These are phyloP conservation scores for Pleurotus pulmonarius DNA, from an alignment of 768 basidiomycete species.

Conservation along the genomic window DNA sequence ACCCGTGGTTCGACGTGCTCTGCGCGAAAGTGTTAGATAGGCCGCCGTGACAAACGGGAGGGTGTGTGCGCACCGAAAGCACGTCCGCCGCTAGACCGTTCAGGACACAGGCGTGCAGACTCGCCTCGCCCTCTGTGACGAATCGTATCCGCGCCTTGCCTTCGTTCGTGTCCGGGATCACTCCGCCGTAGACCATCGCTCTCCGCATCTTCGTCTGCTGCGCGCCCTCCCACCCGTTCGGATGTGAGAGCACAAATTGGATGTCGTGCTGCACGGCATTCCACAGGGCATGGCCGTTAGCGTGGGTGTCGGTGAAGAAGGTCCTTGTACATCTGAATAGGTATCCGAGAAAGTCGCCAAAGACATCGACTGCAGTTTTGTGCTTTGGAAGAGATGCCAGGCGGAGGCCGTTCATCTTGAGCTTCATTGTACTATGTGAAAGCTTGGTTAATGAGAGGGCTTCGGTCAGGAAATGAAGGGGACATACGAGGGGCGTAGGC, in stretches of 20 bases:
- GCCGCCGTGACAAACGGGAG: neutral
- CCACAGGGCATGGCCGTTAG: slow-evolving; percentile 69
- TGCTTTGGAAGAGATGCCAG: slow-evolving; percentile 60
- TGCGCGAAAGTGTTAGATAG: slow-evolving; percentile 17
- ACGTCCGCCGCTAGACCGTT: slow-evolving; percentile 77
- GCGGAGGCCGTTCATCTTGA: slow-evolving; percentile 83
- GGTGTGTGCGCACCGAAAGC: slow-evolving; percentile 49
- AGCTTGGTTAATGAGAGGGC: too few species aligned
- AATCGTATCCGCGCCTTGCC: slow-evolving; percentile 73
- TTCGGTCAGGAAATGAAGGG: neutral
- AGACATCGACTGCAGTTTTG: slow-evolving; percentile 69
- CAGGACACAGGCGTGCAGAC: slow-evolving; percentile 75
- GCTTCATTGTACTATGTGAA: slow-evolving; percentile 57
- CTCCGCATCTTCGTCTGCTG: slow-evolving; percentile 77
- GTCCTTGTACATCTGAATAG: slow-evolving; percentile 67
- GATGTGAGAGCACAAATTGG: slow-evolving; percentile 75
- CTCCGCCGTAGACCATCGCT: slow-evolving; percentile 62
- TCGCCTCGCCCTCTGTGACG: slow-evolving; percentile 82
- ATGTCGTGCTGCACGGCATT: slow-evolving; percentile 62
- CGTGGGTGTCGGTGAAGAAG: slow-evolving; percentile 79
- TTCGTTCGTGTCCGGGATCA: slow-evolving; percentile 74
- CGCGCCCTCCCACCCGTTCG: slow-evolving; percentile 80
- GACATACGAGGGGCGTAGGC: slow-evolving; percentile 49
- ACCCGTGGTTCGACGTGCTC: slow-evolving; percentile 74
- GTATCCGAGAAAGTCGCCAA: slow-evolving; percentile 77